Percentiles rank a stretch among this genome's conserved stretches.
phyloP scores from a whole-genome alignment of 192 early-diverging fungal species.

The Rhizoclosmatium sp. region DNA sequence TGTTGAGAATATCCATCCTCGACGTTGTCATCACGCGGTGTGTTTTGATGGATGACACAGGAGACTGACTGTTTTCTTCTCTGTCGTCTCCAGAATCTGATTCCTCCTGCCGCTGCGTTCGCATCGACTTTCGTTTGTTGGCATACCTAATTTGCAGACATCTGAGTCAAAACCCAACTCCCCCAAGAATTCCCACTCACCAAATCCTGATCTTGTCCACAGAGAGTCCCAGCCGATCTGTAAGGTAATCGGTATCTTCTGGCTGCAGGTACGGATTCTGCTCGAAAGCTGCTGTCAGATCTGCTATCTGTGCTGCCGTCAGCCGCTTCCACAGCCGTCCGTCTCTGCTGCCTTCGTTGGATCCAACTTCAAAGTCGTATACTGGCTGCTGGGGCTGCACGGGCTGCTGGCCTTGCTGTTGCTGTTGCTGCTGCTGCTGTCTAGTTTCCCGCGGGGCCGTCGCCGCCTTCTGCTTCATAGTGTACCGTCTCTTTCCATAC shows the following conservation, averaged over 20 bases:
- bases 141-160: constrained; percentile 5
- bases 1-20: not conserved
- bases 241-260: not conserved
- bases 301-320: not conserved
- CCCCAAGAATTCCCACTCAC: not conserved
- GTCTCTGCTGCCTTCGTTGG: not conserved
- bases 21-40: not conserved
- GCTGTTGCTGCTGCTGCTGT: not conserved
- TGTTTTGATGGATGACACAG: not conserved
- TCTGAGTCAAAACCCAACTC: not conserved
- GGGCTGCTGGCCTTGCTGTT: not conserved
- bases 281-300: not conserved
- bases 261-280: not conserved
- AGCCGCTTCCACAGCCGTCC: not conserved
- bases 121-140: constrained; percentile 4
- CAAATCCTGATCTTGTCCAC: constrained; percentile 5
- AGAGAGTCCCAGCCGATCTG: not conserved
- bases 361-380: not conserved
- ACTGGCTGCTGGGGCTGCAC: too few relatives aligned
- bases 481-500: constrained; percentile 18
- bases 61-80: not conserved
- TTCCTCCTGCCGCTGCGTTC: not conserved
- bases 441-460: not conserved
- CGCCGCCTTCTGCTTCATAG: constrained; percentile 14
- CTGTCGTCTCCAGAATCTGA: not conserved